These are phyloP conservation scores for Marasmius sp. DNA, from an alignment of 1,284 basidiomycete genomes.

Conservation along the genomic window DNA sequence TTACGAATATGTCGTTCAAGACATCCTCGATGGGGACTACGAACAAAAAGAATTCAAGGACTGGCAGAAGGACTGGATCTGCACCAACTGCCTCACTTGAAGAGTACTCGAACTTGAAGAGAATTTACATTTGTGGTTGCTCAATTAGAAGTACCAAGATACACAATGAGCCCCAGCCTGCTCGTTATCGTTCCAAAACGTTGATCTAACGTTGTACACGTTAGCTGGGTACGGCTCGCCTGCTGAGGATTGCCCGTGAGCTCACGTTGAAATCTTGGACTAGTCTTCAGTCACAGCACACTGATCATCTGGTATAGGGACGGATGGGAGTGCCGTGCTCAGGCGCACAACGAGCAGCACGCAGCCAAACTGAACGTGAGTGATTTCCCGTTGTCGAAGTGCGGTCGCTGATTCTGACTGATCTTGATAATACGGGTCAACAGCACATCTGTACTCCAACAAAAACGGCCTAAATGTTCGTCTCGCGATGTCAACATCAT, in stretches of 20 bases:
- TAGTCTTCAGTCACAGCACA: not conserved
- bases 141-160: constrained; percentile 8
- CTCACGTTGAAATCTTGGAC: too few species aligned
- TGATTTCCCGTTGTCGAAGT: not conserved
- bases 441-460: too few species aligned
- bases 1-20: constrained; percentile 19
- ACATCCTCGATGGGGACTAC: constrained; percentile 24
- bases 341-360: constrained; percentile 23
- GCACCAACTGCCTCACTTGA: constrained; percentile 29
- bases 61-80: constrained; percentile 32
- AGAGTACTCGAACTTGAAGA: constrained; percentile 24
- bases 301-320: constrained; percentile 12
- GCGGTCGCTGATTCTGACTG: too few species aligned
- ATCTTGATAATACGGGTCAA: too few species aligned
- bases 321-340: constrained; percentile 31
- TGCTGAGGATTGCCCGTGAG: constrained; percentile 13
- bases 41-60: constrained; percentile 11
- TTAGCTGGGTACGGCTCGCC: constrained; percentile 6
- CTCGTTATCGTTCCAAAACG: not conserved
- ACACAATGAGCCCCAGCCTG: not conserved
- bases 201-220: not conserved
- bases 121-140: constrained; percentile 17
- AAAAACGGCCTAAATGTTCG: too few species aligned
- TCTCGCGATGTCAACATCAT: too few species aligned
- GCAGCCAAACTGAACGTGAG: constrained; percentile 26